phyloP scores from a whole-genome alignment of 129 eudicot species.

The Flaveria trinervia region DNA sequence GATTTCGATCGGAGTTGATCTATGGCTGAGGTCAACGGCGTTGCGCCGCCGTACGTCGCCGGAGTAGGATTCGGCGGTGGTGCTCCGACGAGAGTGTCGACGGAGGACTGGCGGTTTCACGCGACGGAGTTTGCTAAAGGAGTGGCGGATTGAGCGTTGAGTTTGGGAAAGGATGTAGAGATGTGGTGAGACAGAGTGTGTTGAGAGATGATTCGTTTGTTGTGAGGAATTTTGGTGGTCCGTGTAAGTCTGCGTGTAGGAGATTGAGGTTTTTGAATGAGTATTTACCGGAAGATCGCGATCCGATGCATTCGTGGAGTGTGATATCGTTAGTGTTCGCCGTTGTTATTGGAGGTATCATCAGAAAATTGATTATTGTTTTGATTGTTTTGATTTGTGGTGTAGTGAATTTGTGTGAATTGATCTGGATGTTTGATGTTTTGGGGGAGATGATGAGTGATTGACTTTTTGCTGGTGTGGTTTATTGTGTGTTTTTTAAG shows the following conservation, averaged over 20 bases:
- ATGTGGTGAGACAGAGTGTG: slow-evolving; percentile 78
- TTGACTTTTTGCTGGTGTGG: slow-evolving; percentile 10
- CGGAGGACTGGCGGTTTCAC: slow-evolving; percentile 62
- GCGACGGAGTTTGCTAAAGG: slow-evolving; percentile 87
- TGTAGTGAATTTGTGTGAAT: slow-evolving; percentile 6
- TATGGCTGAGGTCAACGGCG: slow-evolving; percentile 57
- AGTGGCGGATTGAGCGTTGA: slow-evolving; percentile 83
- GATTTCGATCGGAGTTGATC: slow-evolving; percentile 15
- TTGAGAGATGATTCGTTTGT: slow-evolving; percentile 68
- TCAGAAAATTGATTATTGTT: neutral
- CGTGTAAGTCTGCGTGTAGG: slow-evolving; percentile 40
- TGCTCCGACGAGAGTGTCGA: slow-evolving; percentile 23
- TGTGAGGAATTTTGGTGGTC: slow-evolving; percentile 54
- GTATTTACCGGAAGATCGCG: slow-evolving; percentile 89
- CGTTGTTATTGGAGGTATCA: slow-evolving; percentile 64
- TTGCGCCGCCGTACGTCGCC: slow-evolving; percentile 39
- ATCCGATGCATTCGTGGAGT: slow-evolving; percentile 77
- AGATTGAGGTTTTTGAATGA: slow-evolving; percentile 65
- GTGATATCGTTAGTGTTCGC: slow-evolving; percentile 57
- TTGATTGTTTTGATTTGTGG: neutral
- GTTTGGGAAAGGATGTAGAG: slow-evolving; percentile 83
- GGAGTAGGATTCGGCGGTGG: slow-evolving; percentile 29
- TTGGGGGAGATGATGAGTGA: slow-evolving; percentile 27
- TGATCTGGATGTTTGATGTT: slow-evolving; percentile 24
- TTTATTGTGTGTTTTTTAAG: neutral